Percentiles rank a stretch among this genome's conserved stretches.
phyloP scores from a whole-genome alignment of 371 early-diverging fungal species.

The Syncephalis fuscata region DNA sequence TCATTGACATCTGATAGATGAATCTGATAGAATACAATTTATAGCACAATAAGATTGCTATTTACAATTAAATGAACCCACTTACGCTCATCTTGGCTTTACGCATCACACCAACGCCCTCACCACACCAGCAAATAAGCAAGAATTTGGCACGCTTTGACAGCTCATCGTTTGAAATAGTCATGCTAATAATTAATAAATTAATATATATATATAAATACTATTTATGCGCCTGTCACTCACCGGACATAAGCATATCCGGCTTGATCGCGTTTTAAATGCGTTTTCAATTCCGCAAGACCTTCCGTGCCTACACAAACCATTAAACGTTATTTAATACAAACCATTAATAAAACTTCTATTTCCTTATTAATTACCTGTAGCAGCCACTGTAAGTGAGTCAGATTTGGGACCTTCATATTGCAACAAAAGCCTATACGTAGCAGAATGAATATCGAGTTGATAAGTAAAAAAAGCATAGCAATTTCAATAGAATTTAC shows the following conservation, averaged over 20 bases:
- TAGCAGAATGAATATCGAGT: slow-evolving; percentile 1
- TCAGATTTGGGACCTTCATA: slow-evolving; percentile 28
- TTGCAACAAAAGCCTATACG: slow-evolving; percentile 22
- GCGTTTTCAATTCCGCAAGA: slow-evolving; percentile 36
- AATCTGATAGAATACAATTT: slow-evolving; percentile 5
- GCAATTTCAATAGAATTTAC: slow-evolving; percentile 35
- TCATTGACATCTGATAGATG: slow-evolving; percentile 70
- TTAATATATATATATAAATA: no score
- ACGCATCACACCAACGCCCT: slow-evolving; percentile 68
- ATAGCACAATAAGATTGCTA: no score
- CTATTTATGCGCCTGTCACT: no score
- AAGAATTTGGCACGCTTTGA: slow-evolving; percentile 52
- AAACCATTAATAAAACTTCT: background rate
- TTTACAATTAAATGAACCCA: background rate
- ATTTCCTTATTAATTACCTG: slow-evolving; percentile 14
- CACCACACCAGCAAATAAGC: slow-evolving; percentile 61
- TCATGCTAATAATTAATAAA: slow-evolving; percentile 16
- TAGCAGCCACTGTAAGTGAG: slow-evolving; percentile 19
- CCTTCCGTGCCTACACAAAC: slow-evolving; percentile 38
- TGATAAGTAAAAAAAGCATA: slow-evolving; percentile 5
- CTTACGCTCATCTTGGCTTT: slow-evolving; percentile 60
- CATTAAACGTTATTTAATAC: background rate
- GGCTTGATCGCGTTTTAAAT: slow-evolving; percentile 48
- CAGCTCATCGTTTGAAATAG: slow-evolving; percentile 73
- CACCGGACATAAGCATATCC: slow-evolving; percentile 60